Percentiles rank a stretch among this genome's conserved stretches.
Conservation (phyloP, 176 grass and related monocot genomes). For the Bothriochloa decipiens region DNA sequence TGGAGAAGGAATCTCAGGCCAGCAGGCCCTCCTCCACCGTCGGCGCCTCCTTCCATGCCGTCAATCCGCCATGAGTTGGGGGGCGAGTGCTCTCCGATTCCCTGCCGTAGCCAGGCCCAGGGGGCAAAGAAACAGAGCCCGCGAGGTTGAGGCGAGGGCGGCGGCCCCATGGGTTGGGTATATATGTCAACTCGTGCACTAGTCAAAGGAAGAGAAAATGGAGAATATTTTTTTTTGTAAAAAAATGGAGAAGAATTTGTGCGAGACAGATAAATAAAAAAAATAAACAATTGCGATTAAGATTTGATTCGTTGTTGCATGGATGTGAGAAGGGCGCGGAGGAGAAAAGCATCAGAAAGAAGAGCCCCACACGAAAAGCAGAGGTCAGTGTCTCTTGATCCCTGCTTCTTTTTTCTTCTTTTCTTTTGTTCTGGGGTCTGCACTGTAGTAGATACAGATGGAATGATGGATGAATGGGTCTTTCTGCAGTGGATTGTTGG, state of each 20-base stretch:
- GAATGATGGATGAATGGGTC: no score
- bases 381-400: conserved; percentile 27
- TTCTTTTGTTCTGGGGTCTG: not conserved
- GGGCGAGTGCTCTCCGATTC: conserved; percentile 28
- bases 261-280: not conserved
- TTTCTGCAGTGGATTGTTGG: not conserved
- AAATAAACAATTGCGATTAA: not conserved
- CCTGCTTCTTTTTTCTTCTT: not conserved
- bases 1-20: conserved; percentile 40
- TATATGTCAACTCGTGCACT: conserved; percentile 29
- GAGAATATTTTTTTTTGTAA: not conserved
- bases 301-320: conserved; percentile 45
- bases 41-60: conserved; percentile 4
- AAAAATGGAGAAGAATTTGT: not conserved
- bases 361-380: conserved; percentile 44
- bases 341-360: conserved; percentile 38
- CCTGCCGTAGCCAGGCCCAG: no score
- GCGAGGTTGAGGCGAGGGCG: no score
- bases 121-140: conserved; percentile 18
- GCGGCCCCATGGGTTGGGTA: conserved; percentile 40
- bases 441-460: not conserved
- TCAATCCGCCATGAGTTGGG: conserved; percentile 31
- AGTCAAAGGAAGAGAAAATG: not conserved
- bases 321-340: conserved; percentile 17
- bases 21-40: not conserved